phyloP scores from a whole-genome alignment of 257 asterid species.

The Solanum neorickii region DNA sequence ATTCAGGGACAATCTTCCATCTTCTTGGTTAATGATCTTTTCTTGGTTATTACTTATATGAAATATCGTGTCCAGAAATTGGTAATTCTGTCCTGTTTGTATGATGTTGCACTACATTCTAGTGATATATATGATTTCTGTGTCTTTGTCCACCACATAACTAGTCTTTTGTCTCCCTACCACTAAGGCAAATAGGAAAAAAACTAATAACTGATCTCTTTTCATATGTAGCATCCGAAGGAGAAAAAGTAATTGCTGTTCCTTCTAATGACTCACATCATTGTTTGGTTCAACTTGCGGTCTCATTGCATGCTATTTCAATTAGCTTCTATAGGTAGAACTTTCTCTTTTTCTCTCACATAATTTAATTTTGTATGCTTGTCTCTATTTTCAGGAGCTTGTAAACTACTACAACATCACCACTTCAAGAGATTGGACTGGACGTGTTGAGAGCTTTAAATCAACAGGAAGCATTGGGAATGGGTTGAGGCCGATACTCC shows the following conservation, averaged over 20 bases:
- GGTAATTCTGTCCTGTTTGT: not conserved
- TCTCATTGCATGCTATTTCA: not conserved
- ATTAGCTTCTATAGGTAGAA: not conserved
- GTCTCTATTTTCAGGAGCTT: slow-evolving; percentile 44
- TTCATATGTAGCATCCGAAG: not conserved
- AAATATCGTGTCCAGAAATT: not conserved
- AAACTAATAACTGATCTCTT: not conserved
- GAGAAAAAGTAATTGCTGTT: not conserved
- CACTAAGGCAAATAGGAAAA: not conserved
- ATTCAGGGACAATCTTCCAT: too few species aligned
- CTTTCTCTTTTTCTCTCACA: not conserved
- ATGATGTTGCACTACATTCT: not conserved
- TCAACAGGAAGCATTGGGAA: slow-evolving; percentile 83
- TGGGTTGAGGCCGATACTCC: slow-evolving; percentile 74
- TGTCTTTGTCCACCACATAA: not conserved
- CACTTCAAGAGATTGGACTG: slow-evolving; percentile 90
- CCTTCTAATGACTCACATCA: not conserved
- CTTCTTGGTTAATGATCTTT: not conserved
- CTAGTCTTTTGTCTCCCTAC: not conserved
- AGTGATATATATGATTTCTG: not conserved
- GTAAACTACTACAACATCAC: slow-evolving; percentile 80
- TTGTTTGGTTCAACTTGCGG: not conserved
- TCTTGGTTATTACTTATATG: not conserved
- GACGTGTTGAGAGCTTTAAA: slow-evolving; percentile 82
- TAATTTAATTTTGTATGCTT: not conserved